These are phyloP conservation scores for Pyrus pyrifolia DNA, from an alignment of 306 rosid species.

Conservation along the genomic window DNA sequence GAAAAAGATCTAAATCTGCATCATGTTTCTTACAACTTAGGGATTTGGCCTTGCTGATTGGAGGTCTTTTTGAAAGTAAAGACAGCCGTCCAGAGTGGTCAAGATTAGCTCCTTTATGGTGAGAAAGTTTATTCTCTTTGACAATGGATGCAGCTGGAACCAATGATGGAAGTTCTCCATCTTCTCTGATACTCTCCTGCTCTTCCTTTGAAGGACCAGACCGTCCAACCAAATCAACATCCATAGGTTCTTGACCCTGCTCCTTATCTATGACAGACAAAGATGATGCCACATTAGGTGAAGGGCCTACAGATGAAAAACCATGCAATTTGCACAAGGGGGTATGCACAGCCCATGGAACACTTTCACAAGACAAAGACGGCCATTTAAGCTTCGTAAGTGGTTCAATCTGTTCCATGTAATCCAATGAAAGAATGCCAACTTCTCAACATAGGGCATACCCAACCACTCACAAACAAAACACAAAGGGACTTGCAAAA, in stretches of 20 bases:
- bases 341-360: constrained; percentile 87
- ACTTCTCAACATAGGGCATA: constrained; percentile 28
- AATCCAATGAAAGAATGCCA: constrained; percentile 54
- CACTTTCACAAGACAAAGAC: constrained; percentile 52
- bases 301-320: constrained; percentile 57
- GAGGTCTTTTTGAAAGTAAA: constrained; percentile 68
- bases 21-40: constrained; percentile 58
- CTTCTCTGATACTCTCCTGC: constrained; percentile 63
- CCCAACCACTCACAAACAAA: constrained; percentile 26
- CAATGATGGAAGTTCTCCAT: constrained; percentile 92
- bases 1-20: constrained; percentile 54
- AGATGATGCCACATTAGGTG: constrained; percentile 40
- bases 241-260: constrained; percentile 57
- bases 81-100: constrained; percentile 57
- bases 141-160: constrained; percentile 42
- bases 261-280: constrained; percentile 36
- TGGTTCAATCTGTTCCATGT: constrained; percentile 91
- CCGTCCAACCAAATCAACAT: constrained; percentile 41
- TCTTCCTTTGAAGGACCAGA: constrained; percentile 60
- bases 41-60: constrained; percentile 48
- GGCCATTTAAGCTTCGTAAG: constrained; percentile 89
- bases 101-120: constrained; percentile 31
- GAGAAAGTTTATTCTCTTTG: constrained; percentile 20
- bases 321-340: constrained; percentile 70
- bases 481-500: constrained; percentile 19